A percentile compares a stretch with the other conserved stretches of the same genome.
phyloP scores from a whole-genome alignment of 164 flowering plant species.

The Liquidambar formosana region DNA sequence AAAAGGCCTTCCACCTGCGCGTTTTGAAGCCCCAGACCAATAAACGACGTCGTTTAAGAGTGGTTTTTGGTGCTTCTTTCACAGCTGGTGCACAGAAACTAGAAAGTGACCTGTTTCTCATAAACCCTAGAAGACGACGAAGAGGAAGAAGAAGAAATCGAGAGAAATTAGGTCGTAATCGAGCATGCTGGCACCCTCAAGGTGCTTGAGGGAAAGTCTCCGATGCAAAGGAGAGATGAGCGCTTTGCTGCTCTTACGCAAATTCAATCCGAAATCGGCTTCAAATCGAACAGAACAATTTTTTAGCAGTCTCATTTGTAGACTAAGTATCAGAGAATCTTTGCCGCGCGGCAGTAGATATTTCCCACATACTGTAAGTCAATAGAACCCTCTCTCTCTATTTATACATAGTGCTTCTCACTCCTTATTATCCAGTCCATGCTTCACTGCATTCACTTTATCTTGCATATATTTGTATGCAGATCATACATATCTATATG shows the following conservation, averaged over 20 bases:
- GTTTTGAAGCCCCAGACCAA: too few species aligned
- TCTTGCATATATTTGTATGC: too few species aligned
- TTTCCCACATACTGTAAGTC: constrained; percentile 1
- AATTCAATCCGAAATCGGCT: neutral
- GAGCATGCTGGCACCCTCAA: neutral
- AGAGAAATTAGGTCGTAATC: neutral
- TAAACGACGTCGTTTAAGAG: too few species aligned
- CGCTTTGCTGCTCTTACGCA: neutral
- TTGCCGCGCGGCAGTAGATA: neutral
- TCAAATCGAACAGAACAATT: neutral
- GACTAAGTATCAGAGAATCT: neutral
- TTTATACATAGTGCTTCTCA: neutral
- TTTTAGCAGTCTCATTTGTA: neutral
- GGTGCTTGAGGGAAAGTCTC: neutral
- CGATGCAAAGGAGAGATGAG: constrained; percentile 3
- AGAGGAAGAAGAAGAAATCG: too few species aligned
- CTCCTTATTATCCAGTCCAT: too few species aligned
- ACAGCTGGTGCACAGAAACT: too few species aligned
- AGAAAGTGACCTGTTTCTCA: too few species aligned
- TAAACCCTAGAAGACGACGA: constrained; percentile 9
- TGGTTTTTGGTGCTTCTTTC: too few species aligned
- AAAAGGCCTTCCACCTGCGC: too few species aligned
- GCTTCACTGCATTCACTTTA: too few species aligned
- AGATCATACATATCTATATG: too few species aligned
- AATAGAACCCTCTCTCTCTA: neutral